Evolutionary conservation across 2,329 filamentous ascomycete genomes (phyloP).

Genomic region (Neonectria sp.): DNA sequence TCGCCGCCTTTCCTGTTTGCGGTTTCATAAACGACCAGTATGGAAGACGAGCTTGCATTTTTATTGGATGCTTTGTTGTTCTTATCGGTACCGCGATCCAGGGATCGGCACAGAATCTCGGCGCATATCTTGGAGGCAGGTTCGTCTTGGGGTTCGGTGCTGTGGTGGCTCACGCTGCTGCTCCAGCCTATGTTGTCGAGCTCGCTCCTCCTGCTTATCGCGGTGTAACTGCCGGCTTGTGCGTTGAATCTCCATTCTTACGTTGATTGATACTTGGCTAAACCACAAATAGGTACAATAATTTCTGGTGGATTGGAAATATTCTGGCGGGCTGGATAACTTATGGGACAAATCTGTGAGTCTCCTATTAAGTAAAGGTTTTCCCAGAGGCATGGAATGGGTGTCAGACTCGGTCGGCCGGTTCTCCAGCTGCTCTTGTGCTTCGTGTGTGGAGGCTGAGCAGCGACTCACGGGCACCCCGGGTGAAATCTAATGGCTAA

Average conservation of each 20-base stretch:
- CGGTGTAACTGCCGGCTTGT: constrained; percentile 71
- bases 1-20: constrained; percentile 31
- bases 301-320: constrained; percentile 31
- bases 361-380: too few relatives aligned
- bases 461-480: too few relatives aligned
- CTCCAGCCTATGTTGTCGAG: constrained; percentile 74
- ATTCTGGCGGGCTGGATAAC: neutral
- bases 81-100: constrained; percentile 61
- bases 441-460: too few relatives aligned
- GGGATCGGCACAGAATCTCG: constrained; percentile 55
- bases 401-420: too few relatives aligned
- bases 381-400: too few relatives aligned
- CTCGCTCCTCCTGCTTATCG: constrained; percentile 74
- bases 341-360: too few relatives aligned
- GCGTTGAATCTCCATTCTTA: constrained; percentile 25
- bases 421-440: too few relatives aligned
- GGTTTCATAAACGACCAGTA: constrained; percentile 25
- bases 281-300: constrained; percentile 18
- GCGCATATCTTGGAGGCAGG: constrained; percentile 69
- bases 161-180: constrained; percentile 71
- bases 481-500: too few relatives aligned
- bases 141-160: constrained; percentile 72
- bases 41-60: constrained; percentile 58
- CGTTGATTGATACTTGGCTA: neutral
- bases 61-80: constrained; percentile 68